A percentile compares a stretch with the other conserved stretches of the same genome.
Evolutionary conservation across 257 asterid genomes (phyloP).

Genomic region (Solanum megistacrolobum): DNA sequence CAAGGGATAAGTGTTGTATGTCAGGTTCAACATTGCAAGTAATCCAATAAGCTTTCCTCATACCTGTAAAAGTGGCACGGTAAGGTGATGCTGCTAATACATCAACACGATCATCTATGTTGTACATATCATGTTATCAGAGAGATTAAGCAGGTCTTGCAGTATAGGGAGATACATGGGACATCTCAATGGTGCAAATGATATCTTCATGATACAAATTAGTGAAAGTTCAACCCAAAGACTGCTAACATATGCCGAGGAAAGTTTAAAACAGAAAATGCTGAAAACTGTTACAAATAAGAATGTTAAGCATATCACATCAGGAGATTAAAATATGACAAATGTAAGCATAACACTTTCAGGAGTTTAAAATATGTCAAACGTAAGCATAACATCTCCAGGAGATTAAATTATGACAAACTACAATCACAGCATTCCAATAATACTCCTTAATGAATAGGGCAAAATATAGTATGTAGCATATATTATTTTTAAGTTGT

Average conservation of each 20-base stretch:
- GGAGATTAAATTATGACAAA: neutral
- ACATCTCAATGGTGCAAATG: neutral
- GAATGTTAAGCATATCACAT: neutral
- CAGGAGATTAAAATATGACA: neutral
- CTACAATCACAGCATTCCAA: neutral
- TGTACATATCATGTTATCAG: neutral
- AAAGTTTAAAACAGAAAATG: neutral
- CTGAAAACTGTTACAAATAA: neutral
- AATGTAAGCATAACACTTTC: neutral
- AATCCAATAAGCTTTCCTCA: constrained; percentile 83
- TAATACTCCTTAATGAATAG: neutral
- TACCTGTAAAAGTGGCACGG: constrained; percentile 40
- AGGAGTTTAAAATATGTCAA: neutral
- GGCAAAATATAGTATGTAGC: neutral
- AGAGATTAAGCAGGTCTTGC: neutral
- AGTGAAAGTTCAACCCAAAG: neutral
- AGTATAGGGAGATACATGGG: neutral
- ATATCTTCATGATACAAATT: neutral
- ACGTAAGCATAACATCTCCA: neutral
- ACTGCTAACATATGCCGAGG: neutral
- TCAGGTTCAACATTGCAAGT: constrained; percentile 88
- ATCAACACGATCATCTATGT: neutral
- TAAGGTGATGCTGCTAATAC: neutral
- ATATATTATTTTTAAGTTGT: neutral
- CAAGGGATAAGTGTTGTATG: constrained; percentile 80